phyloP scores from a whole-genome alignment of 2,329 filamentous ascomycete species.

The Nemania diffusa region DNA sequence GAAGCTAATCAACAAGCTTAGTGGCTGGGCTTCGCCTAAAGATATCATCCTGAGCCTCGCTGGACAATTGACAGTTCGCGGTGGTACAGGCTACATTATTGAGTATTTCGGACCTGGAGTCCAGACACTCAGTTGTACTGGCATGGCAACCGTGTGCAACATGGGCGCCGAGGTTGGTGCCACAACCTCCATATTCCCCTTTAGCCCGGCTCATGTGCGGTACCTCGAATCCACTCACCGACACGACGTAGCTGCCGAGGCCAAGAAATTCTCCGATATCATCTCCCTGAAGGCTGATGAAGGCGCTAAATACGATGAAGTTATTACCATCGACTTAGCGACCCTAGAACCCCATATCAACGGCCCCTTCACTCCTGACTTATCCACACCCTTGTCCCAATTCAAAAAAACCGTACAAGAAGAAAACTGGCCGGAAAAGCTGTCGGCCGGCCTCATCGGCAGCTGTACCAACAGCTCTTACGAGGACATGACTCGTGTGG shows the following conservation, averaged over 20 bases:
- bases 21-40: constrained; percentile 93
- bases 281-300: constrained; percentile 79
- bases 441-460: constrained; percentile 93
- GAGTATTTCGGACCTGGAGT: constrained; percentile 95
- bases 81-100: constrained; percentile 93
- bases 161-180: constrained; percentile 93
- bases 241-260: constrained; percentile 74
- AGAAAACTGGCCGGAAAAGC: constrained; percentile 89
- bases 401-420: constrained; percentile 87
- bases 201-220: constrained; percentile 81
- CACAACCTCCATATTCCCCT: constrained; percentile 96
- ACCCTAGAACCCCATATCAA: constrained; percentile 95
- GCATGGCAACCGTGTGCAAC: constrained; percentile 91
- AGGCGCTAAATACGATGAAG: constrained; percentile 86
- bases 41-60: constrained; percentile 93
- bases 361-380: constrained; percentile 94
- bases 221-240: constrained; percentile 90
- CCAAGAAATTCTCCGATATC: constrained; percentile 62
- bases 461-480: constrained; percentile 99
- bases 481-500: constrained; percentile 96
- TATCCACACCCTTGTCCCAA: constrained; percentile 89
- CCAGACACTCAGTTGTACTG: constrained; percentile 87
- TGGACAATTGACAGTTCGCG: constrained; percentile 88
- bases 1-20: constrained; percentile 82
- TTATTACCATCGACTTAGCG: constrained; percentile 90